These are phyloP conservation scores for Fusarium guadeloupense DNA, from an alignment of 2,329 filamentous ascomycete genomes.

Conservation along the genomic window DNA sequence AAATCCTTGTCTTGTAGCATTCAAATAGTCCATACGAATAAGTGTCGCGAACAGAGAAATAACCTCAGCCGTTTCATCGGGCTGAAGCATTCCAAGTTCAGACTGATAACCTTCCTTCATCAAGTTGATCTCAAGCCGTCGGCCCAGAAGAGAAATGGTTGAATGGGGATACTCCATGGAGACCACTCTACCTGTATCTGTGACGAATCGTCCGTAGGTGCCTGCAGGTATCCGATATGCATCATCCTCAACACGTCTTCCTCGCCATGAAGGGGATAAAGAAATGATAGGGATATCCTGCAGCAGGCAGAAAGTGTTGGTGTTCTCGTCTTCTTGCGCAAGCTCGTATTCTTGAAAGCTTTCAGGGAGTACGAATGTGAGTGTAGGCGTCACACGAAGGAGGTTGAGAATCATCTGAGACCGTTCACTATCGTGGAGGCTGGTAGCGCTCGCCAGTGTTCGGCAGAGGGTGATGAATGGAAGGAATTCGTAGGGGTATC, in stretches of 20 bases:
- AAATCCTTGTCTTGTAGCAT: conserved; percentile 39
- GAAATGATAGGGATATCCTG: conserved; percentile 71
- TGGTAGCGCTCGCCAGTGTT: conserved; percentile 60
- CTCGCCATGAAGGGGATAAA: conserved; percentile 56
- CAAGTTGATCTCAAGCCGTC: conserved; percentile 74
- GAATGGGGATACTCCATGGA: conserved; percentile 83
- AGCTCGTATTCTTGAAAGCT: conserved; percentile 79
- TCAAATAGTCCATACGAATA: conserved; percentile 62
- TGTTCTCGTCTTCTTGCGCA: conserved; percentile 85
- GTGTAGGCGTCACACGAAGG: conserved; percentile 73
- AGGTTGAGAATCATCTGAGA: conserved; percentile 67
- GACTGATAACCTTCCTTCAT: conserved; percentile 63
- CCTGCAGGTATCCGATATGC: conserved; percentile 70
- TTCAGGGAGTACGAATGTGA: conserved; percentile 80
- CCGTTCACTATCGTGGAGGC: conserved; percentile 45
- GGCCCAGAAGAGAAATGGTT: conserved; percentile 80
- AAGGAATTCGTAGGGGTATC: conserved; percentile 86
- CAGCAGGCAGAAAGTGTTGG: conserved; percentile 77
- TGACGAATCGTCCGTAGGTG: conserved; percentile 77
- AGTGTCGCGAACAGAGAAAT: conserved; percentile 78
- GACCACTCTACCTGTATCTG: conserved; percentile 79
- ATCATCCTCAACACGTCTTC: conserved; percentile 56
- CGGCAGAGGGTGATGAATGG: conserved; percentile 80
- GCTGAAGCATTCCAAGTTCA: conserved; percentile 62
- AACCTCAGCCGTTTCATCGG: conserved; percentile 75